These are phyloP conservation scores for Amanita polypyramis DNA, from an alignment of 768 basidiomycete species.

Conservation along the genomic window DNA sequence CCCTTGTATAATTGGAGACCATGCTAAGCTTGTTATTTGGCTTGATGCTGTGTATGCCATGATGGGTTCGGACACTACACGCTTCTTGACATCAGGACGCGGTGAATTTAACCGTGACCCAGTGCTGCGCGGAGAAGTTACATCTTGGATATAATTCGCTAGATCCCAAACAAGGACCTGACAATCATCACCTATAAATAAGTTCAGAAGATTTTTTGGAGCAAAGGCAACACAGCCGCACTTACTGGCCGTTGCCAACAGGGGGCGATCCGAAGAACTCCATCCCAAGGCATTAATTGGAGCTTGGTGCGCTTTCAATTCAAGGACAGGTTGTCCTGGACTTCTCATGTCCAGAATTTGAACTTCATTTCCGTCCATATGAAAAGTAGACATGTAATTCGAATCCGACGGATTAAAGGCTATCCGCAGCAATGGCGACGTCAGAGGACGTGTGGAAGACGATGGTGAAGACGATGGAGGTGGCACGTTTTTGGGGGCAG, in stretches of 20 bases:
- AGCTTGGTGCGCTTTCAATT: conserved; percentile 74
- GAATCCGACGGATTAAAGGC: conserved; percentile 88
- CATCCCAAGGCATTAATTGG: conserved; percentile 85
- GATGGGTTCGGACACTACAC: conserved; percentile 60
- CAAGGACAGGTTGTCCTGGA: conserved; percentile 91
- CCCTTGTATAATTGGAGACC: conserved; percentile 79
- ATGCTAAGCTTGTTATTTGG: conserved; percentile 78
- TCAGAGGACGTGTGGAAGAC: conserved; percentile 54
- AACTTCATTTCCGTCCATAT: conserved; percentile 82
- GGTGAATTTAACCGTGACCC: conserved; percentile 72
- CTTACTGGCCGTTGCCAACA: conserved; percentile 82
- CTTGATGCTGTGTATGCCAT: conserved; percentile 74
- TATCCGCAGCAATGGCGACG: conserved; percentile 76
- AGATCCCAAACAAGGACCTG: conserved; percentile 94
- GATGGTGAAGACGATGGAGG: conserved; percentile 49
- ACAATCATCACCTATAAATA: conserved; percentile 74
- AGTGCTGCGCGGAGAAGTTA: conserved; percentile 60
- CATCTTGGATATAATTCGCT: conserved; percentile 45
- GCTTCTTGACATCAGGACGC: conserved; percentile 72
- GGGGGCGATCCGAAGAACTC: conserved; percentile 75
- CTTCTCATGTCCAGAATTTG: conserved; percentile 96
- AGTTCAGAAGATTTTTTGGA: not conserved
- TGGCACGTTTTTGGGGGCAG: conserved; percentile 63
- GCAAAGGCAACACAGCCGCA: conserved; percentile 7
- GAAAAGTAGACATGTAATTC: conserved; percentile 96